A percentile compares a stretch with the other conserved stretches of the same genome.
Evolutionary conservation across 257 asterid genomes (phyloP).

Genomic region (Salvia rosmarinus): DNA sequence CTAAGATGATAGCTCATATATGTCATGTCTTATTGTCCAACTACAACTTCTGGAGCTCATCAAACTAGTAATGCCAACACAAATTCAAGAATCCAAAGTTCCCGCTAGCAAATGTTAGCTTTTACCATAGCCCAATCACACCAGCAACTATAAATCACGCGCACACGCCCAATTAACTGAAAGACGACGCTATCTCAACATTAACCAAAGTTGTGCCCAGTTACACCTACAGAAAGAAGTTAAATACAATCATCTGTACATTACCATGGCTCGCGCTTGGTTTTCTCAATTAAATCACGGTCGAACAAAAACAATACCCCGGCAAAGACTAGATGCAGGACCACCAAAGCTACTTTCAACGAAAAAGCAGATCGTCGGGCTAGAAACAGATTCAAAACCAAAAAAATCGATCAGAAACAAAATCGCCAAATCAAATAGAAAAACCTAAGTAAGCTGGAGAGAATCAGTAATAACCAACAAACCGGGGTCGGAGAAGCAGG

Average conservation of each 20-base stretch:
- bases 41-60: slow-evolving; percentile 5
- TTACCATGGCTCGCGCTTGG: slow-evolving; percentile 77
- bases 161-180: background rate
- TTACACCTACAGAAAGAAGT: slow-evolving; percentile 17
- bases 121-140: slow-evolving; percentile 13
- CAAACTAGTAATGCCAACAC: slow-evolving; percentile 16
- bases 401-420: slow-evolving; percentile 9
- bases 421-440: slow-evolving; percentile 22
- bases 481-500: slow-evolving; percentile 96
- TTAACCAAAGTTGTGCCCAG: slow-evolving; percentile 20
- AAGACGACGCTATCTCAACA: slow-evolving; percentile 9
- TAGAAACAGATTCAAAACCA: slow-evolving; percentile 36
- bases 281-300: slow-evolving; percentile 63
- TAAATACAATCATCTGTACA: slow-evolving; percentile 1
- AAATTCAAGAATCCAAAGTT: slow-evolving; percentile 16
- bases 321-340: slow-evolving; percentile 69
- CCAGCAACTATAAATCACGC: slow-evolving; percentile 30
- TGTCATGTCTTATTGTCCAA: background rate
- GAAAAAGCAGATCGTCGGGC: slow-evolving; percentile 82
- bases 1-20: background rate
- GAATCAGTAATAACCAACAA: background rate
- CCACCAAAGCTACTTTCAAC: slow-evolving; percentile 75
- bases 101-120: background rate
- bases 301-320: slow-evolving; percentile 68
- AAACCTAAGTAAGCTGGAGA: background rate